Conservation (phyloP, 257 asterid species). For the Craterostigma plantagineum region DNA sequence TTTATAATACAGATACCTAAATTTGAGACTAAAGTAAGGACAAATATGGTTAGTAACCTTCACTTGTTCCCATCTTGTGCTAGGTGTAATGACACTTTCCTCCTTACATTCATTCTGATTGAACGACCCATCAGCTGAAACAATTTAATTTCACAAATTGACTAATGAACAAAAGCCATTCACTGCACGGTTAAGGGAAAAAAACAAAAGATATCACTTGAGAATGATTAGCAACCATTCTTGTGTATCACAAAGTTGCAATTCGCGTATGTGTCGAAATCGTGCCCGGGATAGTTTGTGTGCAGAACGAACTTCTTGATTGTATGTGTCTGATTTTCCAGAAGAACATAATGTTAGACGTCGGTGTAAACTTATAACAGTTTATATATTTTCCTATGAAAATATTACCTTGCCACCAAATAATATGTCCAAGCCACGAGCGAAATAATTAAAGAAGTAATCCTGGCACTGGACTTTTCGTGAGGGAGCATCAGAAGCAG, state of each 20-base stretch:
- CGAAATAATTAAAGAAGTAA: slow-evolving; percentile 62
- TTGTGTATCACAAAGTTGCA: slow-evolving; percentile 49
- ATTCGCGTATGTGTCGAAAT: slow-evolving; percentile 73
- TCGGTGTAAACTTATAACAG: background rate
- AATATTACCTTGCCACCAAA: slow-evolving; percentile 53
- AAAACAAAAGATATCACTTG: too few relatives aligned
- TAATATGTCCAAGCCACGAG: slow-evolving; percentile 62
- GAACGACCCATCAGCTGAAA: slow-evolving; percentile 34
- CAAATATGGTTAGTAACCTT: slow-evolving; percentile 24
- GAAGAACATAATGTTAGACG: background rate
- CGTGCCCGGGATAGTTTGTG: slow-evolving; percentile 82
- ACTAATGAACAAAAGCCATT: too few relatives aligned
- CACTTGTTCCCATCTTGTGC: slow-evolving; percentile 74
- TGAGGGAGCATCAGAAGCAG: slow-evolving; percentile 66
- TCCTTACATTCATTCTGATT: slow-evolving; percentile 20
- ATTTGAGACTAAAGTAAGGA: too few relatives aligned
- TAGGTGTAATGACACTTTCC: slow-evolving; percentile 36
- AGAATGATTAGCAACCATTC: too few relatives aligned
- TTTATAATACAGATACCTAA: background rate
- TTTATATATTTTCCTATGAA: background rate
- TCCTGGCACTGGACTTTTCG: slow-evolving; percentile 63
- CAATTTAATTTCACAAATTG: background rate
- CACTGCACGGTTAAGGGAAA: too few relatives aligned
- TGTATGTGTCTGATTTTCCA: slow-evolving; percentile 47
- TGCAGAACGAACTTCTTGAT: slow-evolving; percentile 71